Evolutionary conservation across 345 rosid species (phyloP), one percentile per base, ranked within the genome.

Genomic region (Populus pruinosa): DNA sequence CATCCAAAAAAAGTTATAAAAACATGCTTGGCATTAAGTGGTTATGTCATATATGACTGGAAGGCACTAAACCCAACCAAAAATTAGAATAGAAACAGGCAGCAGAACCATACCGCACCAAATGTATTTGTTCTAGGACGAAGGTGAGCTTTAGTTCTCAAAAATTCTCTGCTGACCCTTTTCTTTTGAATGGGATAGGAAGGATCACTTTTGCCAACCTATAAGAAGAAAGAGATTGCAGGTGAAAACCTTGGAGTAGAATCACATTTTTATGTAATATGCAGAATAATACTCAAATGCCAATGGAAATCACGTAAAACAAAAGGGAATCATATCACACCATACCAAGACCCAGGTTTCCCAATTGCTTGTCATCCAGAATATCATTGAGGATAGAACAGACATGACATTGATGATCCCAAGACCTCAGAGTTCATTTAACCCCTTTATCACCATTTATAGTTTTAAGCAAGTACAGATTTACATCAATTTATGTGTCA

Each of bases 111-210:
- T 88, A 93, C 99, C 20, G 98, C 98, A 67, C 98, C 89, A 86
- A 93, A 96, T 18, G 99, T 93, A 82, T 96, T 93, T 71, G 97
- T 91, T 87, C 98, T 90, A 25, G 99, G 96, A 77, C 98, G 98
- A 73, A 96, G 90, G 90, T 93, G 98, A 85, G 99, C 98, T 86
- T 92, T 92, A 77, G 94, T 91, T 85, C 98, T 91, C 89, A 96
- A 86, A 83, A 92, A 92, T 78, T 96, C 99, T 77, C 93, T 87
- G 87, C 97, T 89, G 47, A 89, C 95, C 76, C 97, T 87, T 84
- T 96, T 96, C 93, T 96, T 96, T 84, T 96, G 99, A 71, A 93
- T 89, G 59, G 97, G 99, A 86, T 82, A 93, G 31, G 98, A 93
- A 71, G 95, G 87, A 80, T 92, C 99, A 69, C 98, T 91, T 82